Conservation (phyloP, 176 grass and related monocot species). For the Guadua angustifolia region DNA sequence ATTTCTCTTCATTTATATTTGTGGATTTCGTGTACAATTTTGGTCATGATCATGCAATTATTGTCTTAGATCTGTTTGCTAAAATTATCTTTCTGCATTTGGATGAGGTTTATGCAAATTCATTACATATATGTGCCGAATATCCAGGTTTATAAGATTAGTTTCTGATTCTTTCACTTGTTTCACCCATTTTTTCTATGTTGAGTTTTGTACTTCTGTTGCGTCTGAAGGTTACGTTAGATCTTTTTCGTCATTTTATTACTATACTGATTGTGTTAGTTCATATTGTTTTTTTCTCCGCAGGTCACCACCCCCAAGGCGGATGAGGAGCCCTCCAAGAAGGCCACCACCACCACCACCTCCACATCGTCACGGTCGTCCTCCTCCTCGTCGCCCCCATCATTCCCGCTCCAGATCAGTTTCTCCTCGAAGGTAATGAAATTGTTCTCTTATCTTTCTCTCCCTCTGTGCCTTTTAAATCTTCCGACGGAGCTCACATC, state of each 20-base stretch:
- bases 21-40: neutral
- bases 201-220: constrained; percentile 14
- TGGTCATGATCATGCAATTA: neutral
- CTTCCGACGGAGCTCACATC: neutral
- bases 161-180: neutral
- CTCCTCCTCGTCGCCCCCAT: constrained; percentile 72
- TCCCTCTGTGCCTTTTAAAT: neutral
- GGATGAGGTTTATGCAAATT: neutral
- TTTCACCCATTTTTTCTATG: constrained; percentile 2
- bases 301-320: constrained; percentile 85
- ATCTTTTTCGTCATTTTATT: neutral
- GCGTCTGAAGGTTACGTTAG: neutral
- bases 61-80: constrained; percentile 5
- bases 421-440: constrained; percentile 85
- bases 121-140: neutral
- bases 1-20: neutral
- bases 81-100: neutral
- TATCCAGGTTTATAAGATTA: neutral
- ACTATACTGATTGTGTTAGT: neutral
- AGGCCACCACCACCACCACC: constrained; percentile 90
- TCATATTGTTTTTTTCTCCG: too few relatives aligned
- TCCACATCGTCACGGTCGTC: constrained; percentile 48
- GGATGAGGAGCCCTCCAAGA: constrained; percentile 89
- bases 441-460: neutral
- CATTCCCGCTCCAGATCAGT: constrained; percentile 81